These are phyloP conservation scores for Cenococcum geophilum DNA, from an alignment of 495 filamentous ascomycete species.

Conservation along the genomic window DNA sequence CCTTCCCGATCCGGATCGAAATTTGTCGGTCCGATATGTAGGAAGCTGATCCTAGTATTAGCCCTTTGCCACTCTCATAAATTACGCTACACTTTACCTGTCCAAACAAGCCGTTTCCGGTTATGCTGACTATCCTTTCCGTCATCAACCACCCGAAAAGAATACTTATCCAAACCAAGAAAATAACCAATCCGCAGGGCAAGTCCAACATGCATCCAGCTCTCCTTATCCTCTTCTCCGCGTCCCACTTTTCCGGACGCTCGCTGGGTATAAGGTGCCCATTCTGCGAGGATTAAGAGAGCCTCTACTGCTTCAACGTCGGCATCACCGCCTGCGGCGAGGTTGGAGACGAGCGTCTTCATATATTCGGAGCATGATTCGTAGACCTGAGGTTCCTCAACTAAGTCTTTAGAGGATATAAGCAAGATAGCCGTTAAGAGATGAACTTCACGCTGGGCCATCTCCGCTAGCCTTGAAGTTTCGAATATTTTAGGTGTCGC, in stretches of 20 bases:
- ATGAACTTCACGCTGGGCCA: constrained; percentile 48
- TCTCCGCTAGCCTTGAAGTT: constrained; percentile 44
- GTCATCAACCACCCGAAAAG: constrained; percentile 48
- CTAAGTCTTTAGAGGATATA: constrained; percentile 56
- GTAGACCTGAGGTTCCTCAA: constrained; percentile 51
- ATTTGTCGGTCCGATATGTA: constrained; percentile 62
- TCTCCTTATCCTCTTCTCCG: constrained; percentile 60
- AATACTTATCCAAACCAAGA: constrained; percentile 54
- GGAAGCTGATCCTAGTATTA: constrained; percentile 37
- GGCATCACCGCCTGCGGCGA: constrained; percentile 54
- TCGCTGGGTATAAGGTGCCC: constrained; percentile 51
- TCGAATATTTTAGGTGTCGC: constrained; percentile 53
- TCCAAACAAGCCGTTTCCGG: constrained; percentile 56
- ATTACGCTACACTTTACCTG: constrained; percentile 16
- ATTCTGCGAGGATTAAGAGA: constrained; percentile 56
- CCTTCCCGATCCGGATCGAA: constrained; percentile 56
- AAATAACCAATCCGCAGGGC: constrained; percentile 61
- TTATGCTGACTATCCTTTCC: constrained; percentile 42
- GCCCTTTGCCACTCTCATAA: too few relatives aligned
- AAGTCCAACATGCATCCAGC: constrained; percentile 64
- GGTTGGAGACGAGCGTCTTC: constrained; percentile 54
- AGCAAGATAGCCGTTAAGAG: constrained; percentile 58
- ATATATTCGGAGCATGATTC: constrained; percentile 58
- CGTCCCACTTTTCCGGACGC: constrained; percentile 52
- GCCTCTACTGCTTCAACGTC: constrained; percentile 61